phyloP scores from a whole-genome alignment of 306 rosid genomes.

The Gastrolobium bilobum region DNA sequence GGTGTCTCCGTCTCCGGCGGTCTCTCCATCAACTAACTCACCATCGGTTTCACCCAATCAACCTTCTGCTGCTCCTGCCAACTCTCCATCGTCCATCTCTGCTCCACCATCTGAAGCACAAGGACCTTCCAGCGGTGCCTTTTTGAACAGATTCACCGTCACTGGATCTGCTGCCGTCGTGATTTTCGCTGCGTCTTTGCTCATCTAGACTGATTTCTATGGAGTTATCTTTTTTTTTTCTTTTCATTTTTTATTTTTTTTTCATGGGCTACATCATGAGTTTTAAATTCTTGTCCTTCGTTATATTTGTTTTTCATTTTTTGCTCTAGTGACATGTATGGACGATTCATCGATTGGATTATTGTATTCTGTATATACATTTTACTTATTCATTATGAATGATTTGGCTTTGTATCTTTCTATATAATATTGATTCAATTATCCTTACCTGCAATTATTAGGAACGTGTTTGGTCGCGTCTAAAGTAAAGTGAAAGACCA shows the following conservation, averaged over 20 bases:
- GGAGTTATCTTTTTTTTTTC: neutral
- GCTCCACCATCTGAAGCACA: conserved; percentile 48
- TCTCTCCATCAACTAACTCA: neutral
- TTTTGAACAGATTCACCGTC: conserved; percentile 42
- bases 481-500: too few species aligned
- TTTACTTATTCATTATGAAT: neutral
- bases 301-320: neutral
- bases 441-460: neutral
- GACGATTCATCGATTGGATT: conserved; percentile 42
- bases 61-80: neutral
- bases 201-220: conserved; percentile 11
- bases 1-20: neutral
- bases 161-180: conserved; percentile 33
- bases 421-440: neutral
- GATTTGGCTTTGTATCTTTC: neutral
- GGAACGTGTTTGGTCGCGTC: too few species aligned
- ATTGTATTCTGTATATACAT: neutral
- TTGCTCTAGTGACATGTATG: neutral
- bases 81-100: conserved; percentile 49
- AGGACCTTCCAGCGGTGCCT: conserved; percentile 44
- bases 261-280: neutral
- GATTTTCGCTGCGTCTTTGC: conserved; percentile 14
- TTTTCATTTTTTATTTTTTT: neutral
- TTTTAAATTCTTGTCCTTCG: neutral
- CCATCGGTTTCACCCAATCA: conserved; percentile 8